Base-by-base conservation (phyloP, 495 filamentous ascomycete species). In the Talaromyces ruber region DNA sequence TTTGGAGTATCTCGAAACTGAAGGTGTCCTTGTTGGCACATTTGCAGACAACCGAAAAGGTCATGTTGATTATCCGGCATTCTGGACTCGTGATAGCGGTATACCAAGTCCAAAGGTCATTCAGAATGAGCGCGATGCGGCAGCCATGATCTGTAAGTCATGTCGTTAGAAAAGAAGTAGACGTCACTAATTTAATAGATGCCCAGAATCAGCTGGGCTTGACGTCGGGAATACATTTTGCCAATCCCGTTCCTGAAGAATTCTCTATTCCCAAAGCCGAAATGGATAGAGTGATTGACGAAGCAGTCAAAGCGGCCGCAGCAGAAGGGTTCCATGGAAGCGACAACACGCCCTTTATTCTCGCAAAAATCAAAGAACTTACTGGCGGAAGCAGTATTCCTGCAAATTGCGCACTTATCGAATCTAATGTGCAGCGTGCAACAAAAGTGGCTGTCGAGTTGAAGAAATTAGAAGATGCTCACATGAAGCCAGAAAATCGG, bases 1-100 rank as follows among this genome's bases (percentile, higher is more conserved):
- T 2, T 79, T 98, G 2, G 94, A 98, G 75, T 96, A 90, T 65
- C 82, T 98, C 18, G 94, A 98, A 72, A 98, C 94, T 0, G 89
- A 96, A 71, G 94, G 94, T 6, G 92, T 89, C 29, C 80, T 85
- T 54, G 92, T 96, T 5, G 86, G 85, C 22, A 97, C 94, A 0
- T 98, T 97, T 79, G 86, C 91, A 3, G 90, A 95, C 74, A 88
- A 86, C 6, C 80, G 86, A 39, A 73, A 74, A 45, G 84, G 83
- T 30, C 71, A 78, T 9, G 82, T 96, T 21, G 88, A 94, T 68
- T 89, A 96, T 64, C 94, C 94, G 1, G 89, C 89, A 3, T 98
- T 98, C 71, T 98, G 87, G 82, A 87, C 86, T 4, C 78, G 92
- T 22, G 91, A 97, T 28, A 97, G 92, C 69, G 88, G 91, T 6